These are phyloP conservation scores for Endoconidiophora polonica DNA, from an alignment of 2,329 filamentous ascomycete genomes.

Conservation along the genomic window DNA sequence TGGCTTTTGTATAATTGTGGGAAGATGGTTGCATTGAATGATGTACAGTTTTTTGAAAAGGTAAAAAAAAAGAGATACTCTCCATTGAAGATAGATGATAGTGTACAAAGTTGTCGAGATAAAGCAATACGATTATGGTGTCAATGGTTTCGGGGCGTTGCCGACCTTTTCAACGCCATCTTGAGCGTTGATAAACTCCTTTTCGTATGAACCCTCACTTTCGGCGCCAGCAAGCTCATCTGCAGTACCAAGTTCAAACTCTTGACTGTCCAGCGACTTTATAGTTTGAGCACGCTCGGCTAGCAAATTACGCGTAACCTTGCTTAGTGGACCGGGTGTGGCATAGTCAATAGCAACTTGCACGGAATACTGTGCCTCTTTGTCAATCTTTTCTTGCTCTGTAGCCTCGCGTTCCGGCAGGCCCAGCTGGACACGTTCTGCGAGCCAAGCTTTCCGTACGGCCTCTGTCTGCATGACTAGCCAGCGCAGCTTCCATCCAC, in stretches of 20 bases:
- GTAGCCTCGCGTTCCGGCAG: constrained; percentile 28
- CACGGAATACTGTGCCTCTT: constrained; percentile 24
- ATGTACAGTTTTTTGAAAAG: too few relatives aligned
- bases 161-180: neutral
- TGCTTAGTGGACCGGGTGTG: constrained; percentile 24
- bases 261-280: constrained; percentile 21
- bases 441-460: constrained; percentile 48
- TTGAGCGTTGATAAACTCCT: constrained; percentile 18
- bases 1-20: too few relatives aligned
- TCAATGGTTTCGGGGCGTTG: neutral
- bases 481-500: constrained; percentile 83
- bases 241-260: constrained; percentile 31
- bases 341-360: constrained; percentile 26
- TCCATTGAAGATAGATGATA: too few relatives aligned
- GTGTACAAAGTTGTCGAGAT: too few relatives aligned
- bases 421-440: constrained; percentile 48
- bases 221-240: constrained; percentile 23
- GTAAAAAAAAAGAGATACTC: too few relatives aligned
- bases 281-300: constrained; percentile 25
- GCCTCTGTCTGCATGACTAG: constrained; percentile 62
- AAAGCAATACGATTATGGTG: too few relatives aligned
- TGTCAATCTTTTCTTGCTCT: constrained; percentile 17
- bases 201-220: constrained; percentile 19
- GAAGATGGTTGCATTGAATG: too few relatives aligned
- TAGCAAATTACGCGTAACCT: constrained; percentile 22